Conservation (phyloP, 1,284 basidiomycete genomes). For the Ganoderma lucidum region DNA sequence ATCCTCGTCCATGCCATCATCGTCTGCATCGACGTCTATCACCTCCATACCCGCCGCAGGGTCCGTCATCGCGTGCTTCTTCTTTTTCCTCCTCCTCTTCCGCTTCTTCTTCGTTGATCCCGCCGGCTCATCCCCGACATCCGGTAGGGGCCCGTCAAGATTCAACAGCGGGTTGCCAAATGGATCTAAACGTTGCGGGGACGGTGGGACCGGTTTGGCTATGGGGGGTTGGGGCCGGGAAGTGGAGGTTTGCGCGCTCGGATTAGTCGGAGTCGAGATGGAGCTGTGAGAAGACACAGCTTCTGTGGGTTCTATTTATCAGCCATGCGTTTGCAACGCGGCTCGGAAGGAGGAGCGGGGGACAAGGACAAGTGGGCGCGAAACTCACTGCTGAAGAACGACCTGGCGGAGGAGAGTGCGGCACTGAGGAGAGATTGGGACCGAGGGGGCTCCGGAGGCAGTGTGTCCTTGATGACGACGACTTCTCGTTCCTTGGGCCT, state of each 20-base stretch:
- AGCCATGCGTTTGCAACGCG: not conserved
- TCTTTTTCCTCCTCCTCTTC: conserved; percentile 64
- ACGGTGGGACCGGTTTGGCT: not conserved
- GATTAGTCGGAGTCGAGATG: not conserved
- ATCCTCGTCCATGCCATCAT: conserved; percentile 17
- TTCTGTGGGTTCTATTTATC: conserved; percentile 3
- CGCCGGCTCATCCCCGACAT: conserved; percentile 42
- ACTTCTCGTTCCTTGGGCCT: not conserved
- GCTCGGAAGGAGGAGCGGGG: not conserved
- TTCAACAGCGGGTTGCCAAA: conserved; percentile 57
- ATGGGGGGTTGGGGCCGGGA: not conserved
- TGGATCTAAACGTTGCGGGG: conserved; percentile 19
- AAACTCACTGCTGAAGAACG: conserved; percentile 5
- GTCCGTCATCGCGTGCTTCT: conserved; percentile 47
- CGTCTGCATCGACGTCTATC: conserved; percentile 15
- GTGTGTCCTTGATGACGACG: conserved; percentile 7
- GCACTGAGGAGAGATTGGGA: not conserved
- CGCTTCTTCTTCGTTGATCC: conserved; percentile 55
- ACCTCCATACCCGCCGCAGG: conserved; percentile 1
- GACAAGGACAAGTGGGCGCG: not conserved
- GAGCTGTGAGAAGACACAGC: conserved; percentile 2
- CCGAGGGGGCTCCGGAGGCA: not conserved
- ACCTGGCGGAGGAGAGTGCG: not conserved
- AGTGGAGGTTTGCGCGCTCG: not conserved
- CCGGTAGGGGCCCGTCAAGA: conserved; percentile 56